phyloP scores from a whole-genome alignment of 176 grass and related monocot species.

The Echinochloa phyllopogon region DNA sequence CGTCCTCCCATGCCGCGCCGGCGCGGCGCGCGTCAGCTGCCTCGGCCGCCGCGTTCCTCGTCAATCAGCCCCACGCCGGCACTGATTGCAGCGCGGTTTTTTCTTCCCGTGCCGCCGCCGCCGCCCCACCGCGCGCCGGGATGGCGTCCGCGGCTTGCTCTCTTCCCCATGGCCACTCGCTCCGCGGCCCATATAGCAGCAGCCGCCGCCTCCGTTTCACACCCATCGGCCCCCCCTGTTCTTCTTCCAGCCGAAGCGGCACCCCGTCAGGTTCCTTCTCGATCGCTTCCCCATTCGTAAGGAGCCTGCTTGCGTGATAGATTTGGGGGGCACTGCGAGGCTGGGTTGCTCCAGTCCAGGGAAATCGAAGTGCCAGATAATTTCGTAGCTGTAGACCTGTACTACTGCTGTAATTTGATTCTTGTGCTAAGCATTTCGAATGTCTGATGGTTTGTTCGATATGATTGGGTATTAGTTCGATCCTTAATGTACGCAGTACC shows the following conservation, averaged over 20 bases:
- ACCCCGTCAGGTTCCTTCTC: neutral
- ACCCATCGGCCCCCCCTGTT: constrained; percentile 7
- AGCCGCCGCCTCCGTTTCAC: neutral
- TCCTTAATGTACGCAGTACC: too few species aligned
- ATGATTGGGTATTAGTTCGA: neutral
- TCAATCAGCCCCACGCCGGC: constrained; percentile 29
- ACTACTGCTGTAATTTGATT: neutral
- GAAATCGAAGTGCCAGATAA: neutral
- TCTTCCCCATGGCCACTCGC: neutral
- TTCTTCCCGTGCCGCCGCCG: neutral
- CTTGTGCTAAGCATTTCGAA: neutral
- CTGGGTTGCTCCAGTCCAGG: too few species aligned
- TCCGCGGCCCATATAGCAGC: neutral
- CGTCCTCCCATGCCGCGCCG: neutral
- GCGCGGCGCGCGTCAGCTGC: constrained; percentile 30
- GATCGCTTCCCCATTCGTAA: neutral
- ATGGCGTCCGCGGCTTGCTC: constrained; percentile 39
- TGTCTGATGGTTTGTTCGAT: neutral
- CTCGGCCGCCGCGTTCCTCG: constrained; percentile 19
- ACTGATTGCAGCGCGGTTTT: neutral
- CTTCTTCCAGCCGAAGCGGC: neutral
- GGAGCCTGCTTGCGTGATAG: neutral
- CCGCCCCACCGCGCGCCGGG: neutral
- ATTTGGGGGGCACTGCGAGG: neutral
- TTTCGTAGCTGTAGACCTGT: neutral